Evolutionary conservation across 352 stramenopile genomes (phyloP).

Genomic region (Phytophthora agathidicida): DNA sequence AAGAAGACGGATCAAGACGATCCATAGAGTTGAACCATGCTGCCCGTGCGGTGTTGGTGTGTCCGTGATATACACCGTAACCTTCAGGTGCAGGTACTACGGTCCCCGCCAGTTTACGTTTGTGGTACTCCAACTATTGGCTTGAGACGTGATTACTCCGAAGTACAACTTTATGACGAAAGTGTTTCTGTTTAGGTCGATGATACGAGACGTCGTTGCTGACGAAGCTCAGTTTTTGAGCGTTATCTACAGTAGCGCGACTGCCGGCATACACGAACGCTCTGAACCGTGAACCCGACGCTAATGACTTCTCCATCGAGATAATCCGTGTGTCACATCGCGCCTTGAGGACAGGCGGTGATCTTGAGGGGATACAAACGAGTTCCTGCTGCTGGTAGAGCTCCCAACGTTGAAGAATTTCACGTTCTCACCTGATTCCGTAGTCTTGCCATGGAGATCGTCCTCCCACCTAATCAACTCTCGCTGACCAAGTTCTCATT

Average conservation of each 20-base stretch:
- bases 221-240: background rate
- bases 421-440: conserved; percentile 4
- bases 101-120: too few species aligned
- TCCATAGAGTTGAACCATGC: too few species aligned
- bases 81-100: too few species aligned
- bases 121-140: too few species aligned
- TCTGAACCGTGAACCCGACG: conserved; percentile 28
- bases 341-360: conserved; percentile 29
- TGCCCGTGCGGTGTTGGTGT: too few species aligned
- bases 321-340: conserved; percentile 23
- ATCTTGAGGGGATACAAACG: background rate
- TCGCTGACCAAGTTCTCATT: conserved; percentile 25
- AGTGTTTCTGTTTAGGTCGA: too few species aligned
- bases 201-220: too few species aligned
- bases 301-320: conserved; percentile 15
- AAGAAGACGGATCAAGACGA: too few species aligned
- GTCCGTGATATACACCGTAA: too few species aligned
- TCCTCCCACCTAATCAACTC: background rate
- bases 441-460: conserved; percentile 3
- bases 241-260: background rate
- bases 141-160: too few species aligned
- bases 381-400: background rate
- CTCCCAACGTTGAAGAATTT: conserved; percentile 8
- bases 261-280: conserved; percentile 3
- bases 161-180: too few species aligned